Evolutionary conservation across 2,329 filamentous ascomycete genomes (phyloP).

Genomic region (Tolypocladium album): DNA sequence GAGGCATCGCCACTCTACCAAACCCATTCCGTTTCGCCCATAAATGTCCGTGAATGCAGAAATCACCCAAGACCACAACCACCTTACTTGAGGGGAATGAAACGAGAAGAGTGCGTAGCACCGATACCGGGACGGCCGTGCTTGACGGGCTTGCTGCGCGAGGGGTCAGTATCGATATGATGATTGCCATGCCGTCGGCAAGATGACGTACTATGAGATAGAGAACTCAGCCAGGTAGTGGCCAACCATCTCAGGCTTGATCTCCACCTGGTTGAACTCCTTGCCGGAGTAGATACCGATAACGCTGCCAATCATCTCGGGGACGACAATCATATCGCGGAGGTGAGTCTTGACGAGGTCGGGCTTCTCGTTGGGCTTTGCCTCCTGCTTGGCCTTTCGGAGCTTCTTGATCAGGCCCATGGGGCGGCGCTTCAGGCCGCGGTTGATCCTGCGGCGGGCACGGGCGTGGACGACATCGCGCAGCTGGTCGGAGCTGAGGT

Average conservation of each 20-base stretch:
- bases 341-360: constrained; percentile 99
- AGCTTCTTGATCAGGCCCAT: constrained; percentile 99
- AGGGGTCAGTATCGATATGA: constrained; percentile 34
- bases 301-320: constrained; percentile 98
- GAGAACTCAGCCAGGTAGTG: constrained; percentile 99
- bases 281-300: constrained; percentile 99
- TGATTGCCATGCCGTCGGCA: neutral
- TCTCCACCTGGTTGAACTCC: constrained; percentile 99
- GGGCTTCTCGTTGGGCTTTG: constrained; percentile 99
- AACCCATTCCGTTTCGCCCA: constrained; percentile 47
- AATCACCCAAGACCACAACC: constrained; percentile 39
- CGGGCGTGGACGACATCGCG: constrained; percentile 99
- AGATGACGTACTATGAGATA: constrained; percentile 85
- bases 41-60: constrained; percentile 47
- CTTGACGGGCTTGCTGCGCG: constrained; percentile 91
- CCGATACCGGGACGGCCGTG: constrained; percentile 99
- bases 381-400: constrained; percentile 98
- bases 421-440: constrained; percentile 98
- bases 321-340: constrained; percentile 99
- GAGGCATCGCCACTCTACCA: constrained; percentile 35
- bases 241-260: constrained; percentile 99
- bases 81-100: constrained; percentile 99
- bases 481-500: constrained; percentile 96
- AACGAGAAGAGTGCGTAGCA: constrained; percentile 99
- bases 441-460: constrained; percentile 98